Evolutionary conservation across 352 stramenopile species (phyloP), one percentile per base, ranked within the genome.

Genomic region (Phytophthora pisi): DNA sequence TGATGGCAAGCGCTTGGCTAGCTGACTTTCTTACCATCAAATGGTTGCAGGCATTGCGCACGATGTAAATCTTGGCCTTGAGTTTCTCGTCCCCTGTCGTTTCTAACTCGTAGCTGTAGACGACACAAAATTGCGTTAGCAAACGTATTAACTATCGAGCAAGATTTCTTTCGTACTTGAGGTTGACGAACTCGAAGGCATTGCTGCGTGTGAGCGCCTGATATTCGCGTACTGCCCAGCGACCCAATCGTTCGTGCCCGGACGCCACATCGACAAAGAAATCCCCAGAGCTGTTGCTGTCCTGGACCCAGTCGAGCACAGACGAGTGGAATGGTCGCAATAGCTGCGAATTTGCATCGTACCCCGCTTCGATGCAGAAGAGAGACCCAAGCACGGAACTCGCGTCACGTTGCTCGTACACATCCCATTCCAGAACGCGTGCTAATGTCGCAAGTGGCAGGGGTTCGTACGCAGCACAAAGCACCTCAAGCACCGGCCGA

Each of bases 281-380:
- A 23, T 28, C 55, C 0, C 80, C 83, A 5, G 83, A 82, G 2
- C 74, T 81, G 10, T 56, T 72, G 11, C 68, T 57, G 15, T 93
- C 83, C 20, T 88, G 76, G 4, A 93, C 78, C 85, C 85, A 93
- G 49, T 91, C 81, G 2, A 88, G 53, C 36, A 93, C 85, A 2
- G 83, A 91, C 43, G 83, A 89, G 66, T 93, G 85, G 73, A 93
- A 93, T 26, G 85, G 81, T n/a, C 82, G 79, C 10, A 79, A 16
- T 34, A 67, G 3, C 24, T 77, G 60, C 18, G 60, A 61, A 13
- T 69, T 51, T 0, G 47, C 31, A n/a, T 70, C 50, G 38, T 66
- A 70, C 24, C 72, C 76, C 36, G 75, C 61, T 34, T 87, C 81
- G 24, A 91, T 66, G 52, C 68, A 86, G 34, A 93, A 79, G 16